Base-by-base conservation (phyloP, 179 eudicot species). In the Pouteria campechiana region DNA sequence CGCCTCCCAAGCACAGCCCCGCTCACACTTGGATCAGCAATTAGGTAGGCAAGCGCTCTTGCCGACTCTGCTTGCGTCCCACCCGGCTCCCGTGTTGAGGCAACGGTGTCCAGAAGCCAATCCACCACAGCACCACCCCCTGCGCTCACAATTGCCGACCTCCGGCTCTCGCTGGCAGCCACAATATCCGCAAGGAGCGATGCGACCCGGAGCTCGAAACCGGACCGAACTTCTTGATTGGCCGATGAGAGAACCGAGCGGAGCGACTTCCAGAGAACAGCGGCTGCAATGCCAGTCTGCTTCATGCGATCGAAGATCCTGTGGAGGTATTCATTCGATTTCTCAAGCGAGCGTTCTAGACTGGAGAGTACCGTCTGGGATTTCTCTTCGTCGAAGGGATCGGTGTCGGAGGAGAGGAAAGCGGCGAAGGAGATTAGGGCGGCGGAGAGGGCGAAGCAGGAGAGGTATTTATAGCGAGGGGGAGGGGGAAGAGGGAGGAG, bases 121-220 rank as follows among this genome's bases (percentile, higher is more conserved):
- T 90, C 98, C 28, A 86, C 70, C 46, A 87, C 96, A 50, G 61
- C 76, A 0, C 99, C 96, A 10, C 75, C 78, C 0, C 99, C 99
- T 0, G 96, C 96, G 7, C 67, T 69, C 3, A 92, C 96, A 57
- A 92, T 56, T n/a, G 99, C 99, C 25, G 66, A 50, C 51, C 99
- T 77, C 52, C 99, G 38, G 1, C 64, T 57, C 0, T 74, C 85
- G 41, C 77, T 87, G 0, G 94, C 96, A 1, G 99, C 96, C 3
- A 83, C 92, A 54, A 92, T 92, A 44, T 92, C 99, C 6, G 99
- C 99, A n/a, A 92, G 46, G 25, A 92, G 64, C 13, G 99, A 73
- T 23, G 99, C 96, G n/a, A 87, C 99, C 41, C 85, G 47, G 21
- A 74, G 75, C 70, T 87, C 96, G 33, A 92, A 92, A 32, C 94